Conservation (phyloP, 352 stramenopile species). For the Globisporangium recalcitrans region DNA sequence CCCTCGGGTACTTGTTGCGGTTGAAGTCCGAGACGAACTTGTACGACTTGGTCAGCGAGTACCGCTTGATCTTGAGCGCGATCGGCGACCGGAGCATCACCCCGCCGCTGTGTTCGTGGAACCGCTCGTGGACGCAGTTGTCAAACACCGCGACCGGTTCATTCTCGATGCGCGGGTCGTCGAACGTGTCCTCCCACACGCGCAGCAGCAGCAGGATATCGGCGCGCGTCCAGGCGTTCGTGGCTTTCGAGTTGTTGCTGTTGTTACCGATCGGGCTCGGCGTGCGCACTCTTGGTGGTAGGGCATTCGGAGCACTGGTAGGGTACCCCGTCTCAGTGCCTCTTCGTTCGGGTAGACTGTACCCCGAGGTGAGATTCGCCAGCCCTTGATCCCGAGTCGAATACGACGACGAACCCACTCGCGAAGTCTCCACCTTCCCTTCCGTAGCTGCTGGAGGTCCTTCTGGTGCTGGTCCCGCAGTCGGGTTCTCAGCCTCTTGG, state of each 20-base stretch:
- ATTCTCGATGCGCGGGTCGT: conserved; percentile 9
- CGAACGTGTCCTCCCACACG: conserved; percentile 12
- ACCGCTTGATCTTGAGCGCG: conserved; percentile 18
- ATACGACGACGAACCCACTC: background rate
- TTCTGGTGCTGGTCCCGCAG: background rate
- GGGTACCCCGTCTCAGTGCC: background rate
- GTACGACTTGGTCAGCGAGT: conserved; percentile 14
- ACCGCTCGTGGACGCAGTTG: conserved; percentile 8
- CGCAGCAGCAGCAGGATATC: conserved; percentile 14
- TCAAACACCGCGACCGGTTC: conserved; percentile 11
- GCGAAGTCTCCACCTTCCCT: no score
- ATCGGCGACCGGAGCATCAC: conserved; percentile 4
- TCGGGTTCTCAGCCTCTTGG: conserved; percentile 6
- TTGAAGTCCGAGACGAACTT: conserved; percentile 19
- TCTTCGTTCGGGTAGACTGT: background rate
- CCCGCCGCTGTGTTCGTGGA: conserved; percentile 1
- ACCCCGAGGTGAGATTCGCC: background rate
- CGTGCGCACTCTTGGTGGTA: background rate
- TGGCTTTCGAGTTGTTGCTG: conserved; percentile 2
- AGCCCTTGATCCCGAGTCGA: background rate
- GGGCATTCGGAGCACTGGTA: background rate
- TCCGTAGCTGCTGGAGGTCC: no score
- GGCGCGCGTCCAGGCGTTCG: conserved; percentile 13
- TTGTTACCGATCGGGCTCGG: background rate
- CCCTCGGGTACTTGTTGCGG: conserved; percentile 10